Evolutionary conservation across 441 rosid species (phyloP).

Genomic region (Melastoma candidum): DNA sequence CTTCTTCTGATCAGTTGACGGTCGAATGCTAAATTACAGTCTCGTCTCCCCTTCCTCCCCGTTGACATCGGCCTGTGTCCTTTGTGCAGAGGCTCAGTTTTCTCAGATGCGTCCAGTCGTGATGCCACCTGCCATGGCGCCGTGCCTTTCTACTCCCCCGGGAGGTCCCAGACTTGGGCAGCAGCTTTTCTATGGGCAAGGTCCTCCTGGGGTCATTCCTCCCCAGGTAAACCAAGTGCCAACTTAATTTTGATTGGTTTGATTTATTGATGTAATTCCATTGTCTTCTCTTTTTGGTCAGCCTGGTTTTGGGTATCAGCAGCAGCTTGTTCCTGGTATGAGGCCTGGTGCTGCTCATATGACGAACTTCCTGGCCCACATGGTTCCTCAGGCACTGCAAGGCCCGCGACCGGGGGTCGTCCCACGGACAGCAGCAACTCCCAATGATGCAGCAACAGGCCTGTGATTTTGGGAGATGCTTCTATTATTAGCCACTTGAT

Average conservation of each 20-base stretch:
- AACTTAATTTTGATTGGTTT: background rate
- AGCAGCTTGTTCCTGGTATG: constrained; percentile 73
- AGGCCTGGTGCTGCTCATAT: constrained; percentile 60
- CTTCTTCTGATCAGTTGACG: constrained; percentile 2
- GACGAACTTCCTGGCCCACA: constrained; percentile 63
- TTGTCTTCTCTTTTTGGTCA: constrained; percentile 9
- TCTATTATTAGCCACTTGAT: background rate
- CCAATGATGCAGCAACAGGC: constrained; percentile 74
- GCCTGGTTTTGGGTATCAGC: constrained; percentile 74
- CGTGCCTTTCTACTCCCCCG: constrained; percentile 64
- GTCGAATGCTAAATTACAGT: background rate
- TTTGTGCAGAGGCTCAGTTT: constrained; percentile 53
- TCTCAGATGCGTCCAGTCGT: constrained; percentile 61
- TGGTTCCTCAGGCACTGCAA: constrained; percentile 64
- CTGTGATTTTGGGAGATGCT: background rate
- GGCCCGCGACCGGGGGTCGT: constrained; percentile 54
- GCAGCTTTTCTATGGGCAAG: constrained; percentile 74
- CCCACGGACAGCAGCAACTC: constrained; percentile 56
- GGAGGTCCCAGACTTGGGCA: constrained; percentile 69
- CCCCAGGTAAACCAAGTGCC: constrained; percentile 32
- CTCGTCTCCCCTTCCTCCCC: background rate
- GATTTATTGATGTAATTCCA: constrained; percentile 15
- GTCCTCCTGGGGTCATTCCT: constrained; percentile 61
- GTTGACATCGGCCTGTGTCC: background rate
- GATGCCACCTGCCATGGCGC: constrained; percentile 54